A percentile compares a stretch with the other conserved stretches of the same genome.
These are phyloP conservation scores for Amphibolis antarctica DNA, from an alignment of 106 monocot genomes.

Conservation along the genomic window DNA sequence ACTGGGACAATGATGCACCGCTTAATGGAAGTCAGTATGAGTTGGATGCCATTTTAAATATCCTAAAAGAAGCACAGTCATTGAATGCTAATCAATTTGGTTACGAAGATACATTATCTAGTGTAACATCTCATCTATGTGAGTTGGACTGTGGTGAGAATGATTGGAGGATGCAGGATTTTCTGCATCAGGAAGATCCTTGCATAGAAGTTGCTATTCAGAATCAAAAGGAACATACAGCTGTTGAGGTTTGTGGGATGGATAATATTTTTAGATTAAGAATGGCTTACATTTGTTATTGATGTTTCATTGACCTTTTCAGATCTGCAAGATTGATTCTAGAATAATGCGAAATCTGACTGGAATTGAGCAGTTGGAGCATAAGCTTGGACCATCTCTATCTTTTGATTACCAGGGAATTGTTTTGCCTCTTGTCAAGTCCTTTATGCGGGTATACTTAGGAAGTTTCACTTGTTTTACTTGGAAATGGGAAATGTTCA, in stretches of 20 bases:
- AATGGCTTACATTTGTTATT: neutral
- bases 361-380: conserved; percentile 55
- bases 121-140: conserved; percentile 37
- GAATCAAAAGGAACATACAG: conserved; percentile 57
- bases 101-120: conserved; percentile 47
- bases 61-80: conserved; percentile 68
- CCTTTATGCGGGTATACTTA: conserved; percentile 48
- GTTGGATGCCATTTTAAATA: conserved; percentile 52
- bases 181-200: conserved; percentile 46
- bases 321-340: conserved; percentile 85
- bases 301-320: conserved; percentile 7
- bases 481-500: neutral
- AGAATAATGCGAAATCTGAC: conserved; percentile 53
- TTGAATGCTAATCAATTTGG: conserved; percentile 49
- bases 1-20: conserved; percentile 39
- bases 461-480: neutral
- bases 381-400: conserved; percentile 60
- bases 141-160: conserved; percentile 57
- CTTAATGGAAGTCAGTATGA: conserved; percentile 30
- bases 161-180: conserved; percentile 52
- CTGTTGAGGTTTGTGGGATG: conserved; percentile 44
- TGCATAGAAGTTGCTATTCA: conserved; percentile 45
- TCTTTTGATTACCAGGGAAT: conserved; percentile 63
- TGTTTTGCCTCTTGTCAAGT: conserved; percentile 69
- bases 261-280: neutral